phyloP scores from a whole-genome alignment of 1,139 yeast genomes.

The Meyerozyma smithsonii region DNA sequence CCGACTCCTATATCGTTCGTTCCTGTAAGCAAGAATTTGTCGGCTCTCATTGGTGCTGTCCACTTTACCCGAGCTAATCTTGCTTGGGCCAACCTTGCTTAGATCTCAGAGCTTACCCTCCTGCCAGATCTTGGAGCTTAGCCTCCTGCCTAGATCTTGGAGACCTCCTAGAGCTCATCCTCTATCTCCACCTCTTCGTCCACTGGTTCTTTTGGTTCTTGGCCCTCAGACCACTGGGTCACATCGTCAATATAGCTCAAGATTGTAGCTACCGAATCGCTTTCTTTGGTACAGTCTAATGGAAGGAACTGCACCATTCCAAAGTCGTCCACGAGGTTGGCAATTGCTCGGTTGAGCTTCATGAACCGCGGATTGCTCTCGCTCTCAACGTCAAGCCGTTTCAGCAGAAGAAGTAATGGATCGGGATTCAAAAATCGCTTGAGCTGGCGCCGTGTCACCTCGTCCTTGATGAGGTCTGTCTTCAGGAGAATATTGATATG shows the following conservation, averaged over 20 bases:
- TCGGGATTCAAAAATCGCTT: slow-evolving; percentile 90
- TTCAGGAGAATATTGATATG: slow-evolving; percentile 88
- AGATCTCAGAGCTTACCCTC: neutral
- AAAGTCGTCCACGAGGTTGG: slow-evolving; percentile 88
- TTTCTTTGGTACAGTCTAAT: slow-evolving; percentile 73
- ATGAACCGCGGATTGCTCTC: slow-evolving; percentile 69
- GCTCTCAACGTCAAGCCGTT: slow-evolving; percentile 22
- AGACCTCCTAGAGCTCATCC: slow-evolving; percentile 3
- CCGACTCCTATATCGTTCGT: too few species aligned
- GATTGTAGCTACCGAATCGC: slow-evolving; percentile 74
- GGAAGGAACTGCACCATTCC: slow-evolving; percentile 98
- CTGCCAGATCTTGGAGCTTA: neutral
- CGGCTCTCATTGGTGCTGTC: too few species aligned
- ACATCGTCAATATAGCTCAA: slow-evolving; percentile 92
- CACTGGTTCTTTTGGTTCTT: slow-evolving; percentile 93
- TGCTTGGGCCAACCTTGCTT: neutral
- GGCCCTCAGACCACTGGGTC: slow-evolving; percentile 95
- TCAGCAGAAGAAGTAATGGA: slow-evolving; percentile 60
- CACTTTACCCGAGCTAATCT: too few species aligned
- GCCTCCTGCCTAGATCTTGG: too few species aligned
- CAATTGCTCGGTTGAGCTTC: slow-evolving; percentile 73
- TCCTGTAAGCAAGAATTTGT: too few species aligned
- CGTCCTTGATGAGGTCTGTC: slow-evolving; percentile 76
- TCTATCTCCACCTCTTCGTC: slow-evolving; percentile 47
- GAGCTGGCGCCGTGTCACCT: slow-evolving; percentile 65